Evolutionary conservation across 192 early-diverging fungal species (phyloP), one percentile per base, ranked within the genome.

Genomic region (Umbelopsis sp.): DNA sequence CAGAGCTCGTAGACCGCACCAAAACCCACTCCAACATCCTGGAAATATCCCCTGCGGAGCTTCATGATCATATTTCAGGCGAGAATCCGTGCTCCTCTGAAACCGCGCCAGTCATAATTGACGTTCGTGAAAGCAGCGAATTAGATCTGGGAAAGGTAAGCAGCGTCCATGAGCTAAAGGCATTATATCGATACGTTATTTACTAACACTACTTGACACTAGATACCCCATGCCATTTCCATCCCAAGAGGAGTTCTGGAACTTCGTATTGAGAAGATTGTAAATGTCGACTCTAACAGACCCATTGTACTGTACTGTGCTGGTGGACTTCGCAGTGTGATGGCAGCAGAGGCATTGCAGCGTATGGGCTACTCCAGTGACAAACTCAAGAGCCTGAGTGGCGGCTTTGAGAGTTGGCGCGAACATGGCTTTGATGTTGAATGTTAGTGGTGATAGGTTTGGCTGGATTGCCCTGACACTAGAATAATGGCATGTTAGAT

Each of bases 281-380:
- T 84, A 3, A 70, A 74, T 30, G 71, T 71, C 27, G 74, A 78
- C 13, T 77, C 76, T 64, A 66, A 77, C 16, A 75, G 79, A 55
- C 75, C 80, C 21, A 70, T 86, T 27, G 76, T 86, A 21, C 53
- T 86, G 11, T 86, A 86, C 69, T 86, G 85, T 69, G 85, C 85
- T 15, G 85, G 85, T n/a, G 85, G 85, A 3, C 71, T 82, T 23
- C 73, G 76, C 18, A 83, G 82, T 46, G 64, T 84, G 20, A 68
- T 86, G 55, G 82, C 85, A 1, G 85, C 85, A 12, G 82, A 82
- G 69, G 76, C 77, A 49, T 50, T 86, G 48, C 68, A 82, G n/a
- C 64, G 82, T 13, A 49, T 86, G 21, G 85, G 85, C 1, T 86
- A 86, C 50, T 64, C 67, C n/a, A 74, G 74, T 41, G 70, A 71